These are phyloP conservation scores for Leccinum subspadiceum DNA, from an alignment of 1,284 basidiomycete species.

Conservation along the genomic window DNA sequence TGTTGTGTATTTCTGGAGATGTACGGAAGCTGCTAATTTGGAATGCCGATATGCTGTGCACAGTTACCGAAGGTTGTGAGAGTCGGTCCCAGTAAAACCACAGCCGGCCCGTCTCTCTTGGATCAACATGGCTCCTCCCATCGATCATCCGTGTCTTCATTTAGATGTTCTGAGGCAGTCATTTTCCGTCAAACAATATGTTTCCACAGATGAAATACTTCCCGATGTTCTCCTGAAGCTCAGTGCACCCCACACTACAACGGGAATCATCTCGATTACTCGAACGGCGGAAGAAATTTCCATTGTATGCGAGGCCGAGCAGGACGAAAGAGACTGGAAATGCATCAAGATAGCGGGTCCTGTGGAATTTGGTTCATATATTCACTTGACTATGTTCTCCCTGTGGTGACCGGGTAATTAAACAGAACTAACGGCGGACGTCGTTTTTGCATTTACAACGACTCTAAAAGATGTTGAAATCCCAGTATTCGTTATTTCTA, in stretches of 20 bases:
- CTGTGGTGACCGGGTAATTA: conserved; percentile 6
- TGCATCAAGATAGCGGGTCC: conserved; percentile 65
- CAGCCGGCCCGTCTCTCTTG: conserved; percentile 7
- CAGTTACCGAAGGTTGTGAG: neutral
- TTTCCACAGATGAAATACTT: conserved; percentile 30
- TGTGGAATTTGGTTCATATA: conserved; percentile 58
- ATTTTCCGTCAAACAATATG: conserved; percentile 58
- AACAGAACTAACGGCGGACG: conserved; percentile 50
- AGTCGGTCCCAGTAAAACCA: neutral
- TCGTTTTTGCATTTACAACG: conserved; percentile 53
- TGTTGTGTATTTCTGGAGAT: neutral
- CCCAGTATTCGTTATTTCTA: conserved; percentile 64
- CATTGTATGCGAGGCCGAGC: conserved; percentile 47
- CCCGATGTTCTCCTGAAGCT: conserved; percentile 32
- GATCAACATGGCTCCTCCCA: conserved; percentile 48
- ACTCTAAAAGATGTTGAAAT: conserved; percentile 56
- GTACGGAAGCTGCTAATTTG: neutral
- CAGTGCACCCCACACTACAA: conserved; percentile 14
- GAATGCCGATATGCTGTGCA: neutral
- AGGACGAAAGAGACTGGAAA: conserved; percentile 47
- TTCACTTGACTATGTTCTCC: neutral
- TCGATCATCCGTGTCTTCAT: conserved; percentile 45
- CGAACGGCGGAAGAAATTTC: conserved; percentile 61
- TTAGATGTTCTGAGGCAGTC: conserved; percentile 51
- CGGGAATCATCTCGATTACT: conserved; percentile 55